Evolutionary conservation across 176 grass and related monocot species (phyloP), one percentile per base, ranked within the genome.

Genomic region (Triticum timopheevii): DNA sequence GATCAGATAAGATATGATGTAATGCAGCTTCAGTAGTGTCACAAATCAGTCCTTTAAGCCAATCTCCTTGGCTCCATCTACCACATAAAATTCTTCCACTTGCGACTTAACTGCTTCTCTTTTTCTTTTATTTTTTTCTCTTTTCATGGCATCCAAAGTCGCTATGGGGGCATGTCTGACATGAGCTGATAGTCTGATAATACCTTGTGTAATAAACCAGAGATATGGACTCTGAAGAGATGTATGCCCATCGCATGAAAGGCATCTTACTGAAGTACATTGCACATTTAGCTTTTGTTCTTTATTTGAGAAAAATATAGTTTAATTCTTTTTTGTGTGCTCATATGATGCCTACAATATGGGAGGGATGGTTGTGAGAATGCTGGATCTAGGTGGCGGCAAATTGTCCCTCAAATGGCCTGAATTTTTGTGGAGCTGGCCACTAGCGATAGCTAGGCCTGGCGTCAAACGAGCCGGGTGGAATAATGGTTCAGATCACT

Each of bases 1-100:
- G 56, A 80, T 84, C 30, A 56, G 31, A 35, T 69, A 83, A 69
- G 31, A 36, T 69, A 70, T 20, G 27, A 71, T 78, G 39, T 45
- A 44, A 73, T 25, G 70, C 69, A 84, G 69, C 15, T 38, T 65
- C 10, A 25, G 39, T 65, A 54, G 16, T 39, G 25, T 39, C 7
- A 40, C 22, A 75, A 13, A 65, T 52, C 61, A 39, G 65, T 22
- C 59, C 30, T 87, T 62, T 31, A 47, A 50, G 10, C 19, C 31
- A 50, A 66, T 65, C 39, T 68, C 25, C 42, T 20, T 54, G 45
- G 67, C n/a, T 66, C 30, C 44, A 45, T 80, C 61, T 33, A 63
- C 27, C 20, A 52, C 22, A 81, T 30, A 22, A 65, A 22, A 70
- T 38, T 73, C 15, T 50, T 35, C 17, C 30, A 13, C 40, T 75